phyloP scores from a whole-genome alignment of 2,329 filamentous ascomycete species.

The Paracoccidioides lutzii region DNA sequence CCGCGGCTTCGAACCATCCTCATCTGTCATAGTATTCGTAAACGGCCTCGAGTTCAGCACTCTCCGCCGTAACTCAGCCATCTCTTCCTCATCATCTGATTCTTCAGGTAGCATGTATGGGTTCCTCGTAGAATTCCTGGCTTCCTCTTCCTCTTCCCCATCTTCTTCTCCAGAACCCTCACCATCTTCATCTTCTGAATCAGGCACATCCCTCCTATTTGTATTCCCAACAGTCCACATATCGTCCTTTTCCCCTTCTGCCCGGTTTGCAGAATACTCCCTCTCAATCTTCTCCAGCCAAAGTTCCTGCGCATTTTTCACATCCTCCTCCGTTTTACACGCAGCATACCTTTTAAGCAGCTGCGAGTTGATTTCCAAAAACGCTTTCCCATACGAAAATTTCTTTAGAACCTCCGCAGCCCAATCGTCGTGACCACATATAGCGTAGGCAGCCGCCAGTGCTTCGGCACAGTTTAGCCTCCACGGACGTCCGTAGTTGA shows the following conservation, averaged over 20 bases:
- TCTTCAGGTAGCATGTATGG: slow-evolving; percentile 68
- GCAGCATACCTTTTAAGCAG: slow-evolving; percentile 74
- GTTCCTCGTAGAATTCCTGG: slow-evolving; percentile 41
- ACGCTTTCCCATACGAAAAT: slow-evolving; percentile 79
- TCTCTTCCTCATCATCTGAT: slow-evolving; percentile 71
- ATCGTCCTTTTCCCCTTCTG: slow-evolving; percentile 47
- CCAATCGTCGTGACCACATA: slow-evolving; percentile 87
- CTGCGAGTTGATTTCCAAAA: slow-evolving; percentile 78
- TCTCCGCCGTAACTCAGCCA: slow-evolving; percentile 81
- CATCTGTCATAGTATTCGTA: slow-evolving; percentile 24
- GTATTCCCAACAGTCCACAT: slow-evolving; percentile 86
- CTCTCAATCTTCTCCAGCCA: slow-evolving; percentile 85
- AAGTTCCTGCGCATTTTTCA: slow-evolving; percentile 72
- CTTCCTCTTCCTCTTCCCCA: slow-evolving; percentile 34
- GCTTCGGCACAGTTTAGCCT: slow-evolving; percentile 92
- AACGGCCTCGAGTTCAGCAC: slow-evolving; percentile 91
- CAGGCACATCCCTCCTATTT: slow-evolving; percentile 49
- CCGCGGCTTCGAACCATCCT: slow-evolving; percentile 39
- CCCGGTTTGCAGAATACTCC: slow-evolving; percentile 72
- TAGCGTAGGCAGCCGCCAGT: slow-evolving; percentile 80
- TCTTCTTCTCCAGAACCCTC: slow-evolving; percentile 33
- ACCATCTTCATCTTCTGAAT: slow-evolving; percentile 28
- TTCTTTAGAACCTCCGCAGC: slow-evolving; percentile 68
- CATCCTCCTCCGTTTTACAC: slow-evolving; percentile 63
- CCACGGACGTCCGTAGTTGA: slow-evolving; percentile 96